These are phyloP conservation scores for Fusarium chaquense DNA, from an alignment of 2,329 filamentous ascomycete species.

Conservation along the genomic window DNA sequence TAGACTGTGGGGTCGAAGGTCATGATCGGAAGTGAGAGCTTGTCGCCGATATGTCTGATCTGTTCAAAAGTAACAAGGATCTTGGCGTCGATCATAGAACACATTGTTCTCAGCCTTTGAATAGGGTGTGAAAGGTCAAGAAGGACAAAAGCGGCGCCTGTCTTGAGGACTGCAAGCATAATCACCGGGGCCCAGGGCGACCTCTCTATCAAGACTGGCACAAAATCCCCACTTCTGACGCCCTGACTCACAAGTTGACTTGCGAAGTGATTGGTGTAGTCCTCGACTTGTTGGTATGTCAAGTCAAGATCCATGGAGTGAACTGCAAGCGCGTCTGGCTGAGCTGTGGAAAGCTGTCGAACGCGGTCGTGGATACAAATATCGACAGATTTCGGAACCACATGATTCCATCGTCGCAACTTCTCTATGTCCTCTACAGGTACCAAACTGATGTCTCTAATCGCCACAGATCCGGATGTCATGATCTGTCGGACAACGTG, in stretches of 20 bases:
- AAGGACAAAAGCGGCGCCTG: constrained; percentile 1
- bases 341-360: neutral
- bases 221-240: neutral
- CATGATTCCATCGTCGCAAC: neutral
- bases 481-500: neutral
- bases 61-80: neutral
- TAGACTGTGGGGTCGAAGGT: neutral
- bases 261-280: neutral
- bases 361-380: neutral
- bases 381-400: neutral
- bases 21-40: neutral
- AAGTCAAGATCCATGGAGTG: neutral
- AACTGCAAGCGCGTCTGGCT: neutral
- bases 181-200: constrained; percentile 6
- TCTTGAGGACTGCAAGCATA: constrained; percentile 3
- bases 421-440: neutral
- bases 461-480: neutral
- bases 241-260: neutral
- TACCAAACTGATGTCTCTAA: neutral
- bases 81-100: neutral
- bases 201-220: neutral
- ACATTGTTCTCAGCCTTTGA: neutral
- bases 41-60: neutral
- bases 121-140: neutral
- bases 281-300: neutral